These are phyloP conservation scores for Flaveria trinervia DNA, from an alignment of 129 eudicot genomes.

Conservation along the genomic window DNA sequence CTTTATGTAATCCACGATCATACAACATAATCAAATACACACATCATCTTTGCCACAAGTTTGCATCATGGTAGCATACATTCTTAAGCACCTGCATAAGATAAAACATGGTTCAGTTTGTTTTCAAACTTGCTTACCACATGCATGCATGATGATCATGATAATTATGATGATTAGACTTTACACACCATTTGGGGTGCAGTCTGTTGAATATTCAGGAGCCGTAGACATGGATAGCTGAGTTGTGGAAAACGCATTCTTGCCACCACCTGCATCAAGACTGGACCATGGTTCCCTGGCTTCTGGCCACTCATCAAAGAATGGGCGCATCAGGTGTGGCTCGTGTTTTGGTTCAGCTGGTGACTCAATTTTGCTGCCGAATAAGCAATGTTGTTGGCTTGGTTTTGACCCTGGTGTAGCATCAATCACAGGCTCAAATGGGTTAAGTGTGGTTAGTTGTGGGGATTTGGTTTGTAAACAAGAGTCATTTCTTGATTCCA, in stretches of 20 bases:
- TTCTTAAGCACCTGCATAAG: slow-evolving; percentile 48
- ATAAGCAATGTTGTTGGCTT: slow-evolving; percentile 71
- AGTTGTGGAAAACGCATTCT: slow-evolving; percentile 63
- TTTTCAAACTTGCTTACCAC: neutral
- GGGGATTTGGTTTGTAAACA: slow-evolving; percentile 49
- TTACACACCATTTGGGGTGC: slow-evolving; percentile 59
- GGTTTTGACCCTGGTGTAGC: slow-evolving; percentile 50
- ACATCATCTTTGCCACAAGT: slow-evolving; percentile 27
- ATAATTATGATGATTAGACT: neutral
- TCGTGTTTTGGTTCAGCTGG: slow-evolving; percentile 53
- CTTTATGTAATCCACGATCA: slow-evolving; percentile 31
- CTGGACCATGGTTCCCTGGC: slow-evolving; percentile 72
- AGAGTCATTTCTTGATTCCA: slow-evolving; percentile 53
- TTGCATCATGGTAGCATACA: slow-evolving; percentile 3
- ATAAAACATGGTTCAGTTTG: neutral
- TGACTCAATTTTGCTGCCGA: slow-evolving; percentile 59
- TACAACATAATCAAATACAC: slow-evolving; percentile 34
- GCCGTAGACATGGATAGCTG: slow-evolving; percentile 74
- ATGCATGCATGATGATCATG: neutral
- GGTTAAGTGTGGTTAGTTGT: slow-evolving; percentile 42
- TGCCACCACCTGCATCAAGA: slow-evolving; percentile 48
- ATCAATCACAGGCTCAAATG: slow-evolving; percentile 48
- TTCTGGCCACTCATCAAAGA: slow-evolving; percentile 82
- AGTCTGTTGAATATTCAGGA: slow-evolving; percentile 50
- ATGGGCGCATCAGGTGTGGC: slow-evolving; percentile 61